Percentiles rank a stretch among this genome's conserved stretches.
These are phyloP conservation scores for Talaromyces piceae DNA, from an alignment of 2,329 filamentous ascomycete genomes.

Conservation along the genomic window DNA sequence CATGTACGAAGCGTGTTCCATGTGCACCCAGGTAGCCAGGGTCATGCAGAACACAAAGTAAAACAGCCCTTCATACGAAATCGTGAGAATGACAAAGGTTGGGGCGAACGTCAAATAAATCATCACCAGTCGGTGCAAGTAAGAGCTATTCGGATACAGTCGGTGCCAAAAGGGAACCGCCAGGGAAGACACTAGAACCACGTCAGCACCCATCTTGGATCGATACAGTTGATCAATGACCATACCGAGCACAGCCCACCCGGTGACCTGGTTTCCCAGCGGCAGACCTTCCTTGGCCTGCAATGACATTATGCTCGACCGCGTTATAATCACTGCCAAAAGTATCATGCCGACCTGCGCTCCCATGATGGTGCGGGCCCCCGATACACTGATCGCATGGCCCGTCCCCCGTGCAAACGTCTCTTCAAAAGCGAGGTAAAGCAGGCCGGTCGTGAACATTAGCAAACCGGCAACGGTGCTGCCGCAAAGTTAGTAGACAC, in stretches of 20 bases:
- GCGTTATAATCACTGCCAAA: conserved; percentile 77
- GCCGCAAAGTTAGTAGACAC: conserved; percentile 10
- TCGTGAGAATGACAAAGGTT: conserved; percentile 89
- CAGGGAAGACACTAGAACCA: conserved; percentile 58
- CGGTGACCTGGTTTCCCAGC: conserved; percentile 76
- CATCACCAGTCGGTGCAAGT: conserved; percentile 79
- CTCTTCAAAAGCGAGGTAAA: conserved; percentile 77
- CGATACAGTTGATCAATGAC: conserved; percentile 23
- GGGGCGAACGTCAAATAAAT: conserved; percentile 91
- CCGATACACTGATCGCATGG: conserved; percentile 18
- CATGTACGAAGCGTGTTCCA: conserved; percentile 70
- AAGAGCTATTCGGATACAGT: conserved; percentile 73
- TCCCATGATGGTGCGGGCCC: conserved; percentile 40
- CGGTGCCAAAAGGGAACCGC: conserved; percentile 74
- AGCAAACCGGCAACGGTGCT: conserved; percentile 67
- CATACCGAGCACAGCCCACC: conserved; percentile 69
- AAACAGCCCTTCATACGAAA: conserved; percentile 95
- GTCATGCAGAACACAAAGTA: conserved; percentile 83
- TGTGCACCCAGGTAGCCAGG: conserved; percentile 79
- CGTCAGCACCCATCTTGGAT: not conserved
- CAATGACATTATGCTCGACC: conserved; percentile 74
- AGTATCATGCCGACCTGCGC: conserved; percentile 63
- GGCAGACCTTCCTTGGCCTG: conserved; percentile 81
- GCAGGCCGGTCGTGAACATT: conserved; percentile 67
- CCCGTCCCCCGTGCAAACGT: conserved; percentile 42